A percentile compares a stretch with the other conserved stretches of the same genome.
Evolutionary conservation across 106 monocot species (phyloP).

Genomic region (Platanthera zijinensis): DNA sequence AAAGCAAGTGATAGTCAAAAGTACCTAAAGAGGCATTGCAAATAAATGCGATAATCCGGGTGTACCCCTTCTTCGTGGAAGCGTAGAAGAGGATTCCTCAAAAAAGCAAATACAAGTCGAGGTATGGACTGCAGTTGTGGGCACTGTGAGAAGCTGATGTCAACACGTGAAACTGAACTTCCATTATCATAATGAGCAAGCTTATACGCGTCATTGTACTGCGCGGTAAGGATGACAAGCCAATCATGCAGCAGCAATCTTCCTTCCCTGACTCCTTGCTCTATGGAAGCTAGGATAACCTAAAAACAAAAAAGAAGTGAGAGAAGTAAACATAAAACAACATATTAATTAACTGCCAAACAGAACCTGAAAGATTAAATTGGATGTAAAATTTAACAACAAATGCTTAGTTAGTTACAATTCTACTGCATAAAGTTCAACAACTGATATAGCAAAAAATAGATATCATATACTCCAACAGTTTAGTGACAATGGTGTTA

Average conservation of each 20-base stretch:
- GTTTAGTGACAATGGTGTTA: not conserved
- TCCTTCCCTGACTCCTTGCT: conserved; percentile 97
- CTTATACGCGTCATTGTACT: conserved; percentile 69
- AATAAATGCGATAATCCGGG: conserved; percentile 87
- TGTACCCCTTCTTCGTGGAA: conserved; percentile 97
- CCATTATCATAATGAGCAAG: conserved; percentile 31
- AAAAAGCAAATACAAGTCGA: conserved; percentile 83
- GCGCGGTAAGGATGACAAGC: conserved; percentile 89
- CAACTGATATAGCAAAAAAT: not conserved
- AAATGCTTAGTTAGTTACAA: not conserved
- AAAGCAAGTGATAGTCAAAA: not conserved
- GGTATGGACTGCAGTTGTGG: conserved; percentile 82
- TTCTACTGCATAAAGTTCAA: not conserved
- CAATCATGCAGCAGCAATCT: conserved; percentile 84
- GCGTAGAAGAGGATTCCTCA: conserved; percentile 84
- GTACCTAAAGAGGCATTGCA: conserved; percentile 97
- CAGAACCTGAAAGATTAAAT: too few relatives aligned
- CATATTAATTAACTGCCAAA: too few relatives aligned
- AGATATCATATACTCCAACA: not conserved
- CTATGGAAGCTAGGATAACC: conserved; percentile 87
- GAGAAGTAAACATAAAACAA: not conserved
- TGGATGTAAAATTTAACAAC: too few relatives aligned
- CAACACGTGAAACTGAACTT: conserved; percentile 31
- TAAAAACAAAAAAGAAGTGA: conserved; percentile 10
- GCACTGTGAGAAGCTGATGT: conserved; percentile 77